These are phyloP conservation scores for Canavalia ensiformis DNA, from an alignment of 306 rosid species.

Conservation along the genomic window DNA sequence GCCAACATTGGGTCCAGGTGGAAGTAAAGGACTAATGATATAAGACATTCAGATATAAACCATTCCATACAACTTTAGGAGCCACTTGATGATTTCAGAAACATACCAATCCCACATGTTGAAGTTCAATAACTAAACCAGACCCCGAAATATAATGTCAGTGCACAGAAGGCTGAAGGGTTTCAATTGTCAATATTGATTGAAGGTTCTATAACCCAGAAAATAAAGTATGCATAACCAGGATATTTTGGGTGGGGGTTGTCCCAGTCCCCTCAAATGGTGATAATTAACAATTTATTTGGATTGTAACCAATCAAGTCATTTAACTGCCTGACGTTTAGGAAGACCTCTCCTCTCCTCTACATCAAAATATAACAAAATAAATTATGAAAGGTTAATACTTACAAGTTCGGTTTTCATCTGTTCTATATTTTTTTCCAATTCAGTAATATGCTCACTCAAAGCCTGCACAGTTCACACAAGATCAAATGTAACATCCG, in stretches of 20 bases:
- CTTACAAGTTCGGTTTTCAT: conserved; percentile 87
- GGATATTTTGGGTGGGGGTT: background rate
- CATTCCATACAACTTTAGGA: conserved; percentile 14
- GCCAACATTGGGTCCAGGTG: background rate
- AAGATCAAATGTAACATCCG: conserved; percentile 45
- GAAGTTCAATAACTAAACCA: conserved; percentile 2
- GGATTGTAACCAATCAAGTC: conserved; percentile 5
- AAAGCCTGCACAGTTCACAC: conserved; percentile 79
- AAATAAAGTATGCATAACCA: conserved; percentile 27
- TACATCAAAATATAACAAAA: conserved; percentile 9
- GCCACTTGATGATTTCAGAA: conserved; percentile 21
- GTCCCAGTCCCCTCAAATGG: background rate
- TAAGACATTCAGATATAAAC: conserved; percentile 28
- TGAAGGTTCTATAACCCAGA: background rate
- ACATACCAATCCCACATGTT: conserved; percentile 20
- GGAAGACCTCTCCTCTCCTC: conserved; percentile 7
- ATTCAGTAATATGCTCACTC: conserved; percentile 88
- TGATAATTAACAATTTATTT: conserved; percentile 1
- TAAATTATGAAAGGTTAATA: conserved; percentile 35
- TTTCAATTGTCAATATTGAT: conserved; percentile 25
- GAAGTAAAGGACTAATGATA: background rate
- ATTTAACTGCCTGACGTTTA: background rate
- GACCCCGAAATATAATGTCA: background rate
- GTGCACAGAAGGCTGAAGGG: conserved; percentile 24
- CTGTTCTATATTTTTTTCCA: conserved; percentile 79